These are phyloP conservation scores for Globisporangium barbulae DNA, from an alignment of 352 stramenopile genomes.

Conservation along the genomic window DNA sequence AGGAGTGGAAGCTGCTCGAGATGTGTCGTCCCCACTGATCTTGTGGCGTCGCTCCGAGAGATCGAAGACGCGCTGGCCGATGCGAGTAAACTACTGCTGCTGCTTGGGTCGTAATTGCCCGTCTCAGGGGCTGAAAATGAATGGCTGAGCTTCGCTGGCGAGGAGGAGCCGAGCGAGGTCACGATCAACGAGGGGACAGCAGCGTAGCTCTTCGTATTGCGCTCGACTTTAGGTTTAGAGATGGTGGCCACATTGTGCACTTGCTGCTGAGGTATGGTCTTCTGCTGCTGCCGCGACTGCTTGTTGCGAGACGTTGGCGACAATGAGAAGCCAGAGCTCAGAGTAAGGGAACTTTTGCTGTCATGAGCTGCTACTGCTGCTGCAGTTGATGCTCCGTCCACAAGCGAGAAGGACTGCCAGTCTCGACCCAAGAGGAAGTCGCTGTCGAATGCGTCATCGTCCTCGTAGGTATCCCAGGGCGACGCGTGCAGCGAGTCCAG, in stretches of 20 bases:
- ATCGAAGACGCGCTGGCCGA: neutral
- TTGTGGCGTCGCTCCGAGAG: neutral
- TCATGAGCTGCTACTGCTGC: neutral
- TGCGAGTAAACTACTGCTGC: neutral
- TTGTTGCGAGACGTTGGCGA: neutral
- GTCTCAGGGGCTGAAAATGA: neutral
- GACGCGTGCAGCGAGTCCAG: neutral
- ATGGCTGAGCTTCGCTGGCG: neutral
- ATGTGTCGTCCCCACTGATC: neutral
- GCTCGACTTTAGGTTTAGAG: neutral
- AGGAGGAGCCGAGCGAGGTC: constrained; percentile 1
- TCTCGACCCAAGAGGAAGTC: neutral
- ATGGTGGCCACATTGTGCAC: neutral
- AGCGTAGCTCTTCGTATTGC: neutral
- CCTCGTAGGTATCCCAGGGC: constrained; percentile 9
- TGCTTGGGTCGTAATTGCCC: neutral
- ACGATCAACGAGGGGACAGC: neutral
- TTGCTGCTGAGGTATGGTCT: neutral
- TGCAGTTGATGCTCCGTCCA: neutral
- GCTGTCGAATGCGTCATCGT: neutral
- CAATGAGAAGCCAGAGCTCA: neutral
- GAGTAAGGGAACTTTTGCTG: neutral
- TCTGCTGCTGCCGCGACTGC: neutral
- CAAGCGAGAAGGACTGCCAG: constrained; percentile 4
- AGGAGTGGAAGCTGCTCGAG: neutral